phyloP scores from a whole-genome alignment of 179 eudicot genomes.

The Spinacia oleracea region DNA sequence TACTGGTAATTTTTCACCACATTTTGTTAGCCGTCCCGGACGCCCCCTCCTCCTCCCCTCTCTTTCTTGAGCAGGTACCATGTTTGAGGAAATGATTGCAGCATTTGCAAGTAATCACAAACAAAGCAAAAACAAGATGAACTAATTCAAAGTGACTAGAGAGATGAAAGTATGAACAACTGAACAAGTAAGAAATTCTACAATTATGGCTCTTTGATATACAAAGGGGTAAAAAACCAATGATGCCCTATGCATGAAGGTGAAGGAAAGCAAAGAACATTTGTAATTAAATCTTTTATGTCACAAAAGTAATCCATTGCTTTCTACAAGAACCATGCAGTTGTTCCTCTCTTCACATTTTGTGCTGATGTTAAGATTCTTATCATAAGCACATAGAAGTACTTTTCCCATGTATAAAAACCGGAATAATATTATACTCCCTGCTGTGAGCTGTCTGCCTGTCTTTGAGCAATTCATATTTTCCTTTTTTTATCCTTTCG shows the following conservation, averaged over 20 bases:
- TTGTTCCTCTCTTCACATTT: neutral
- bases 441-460: no score
- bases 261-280: conserved; percentile 39
- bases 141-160: no score
- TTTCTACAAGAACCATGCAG: conserved; percentile 12
- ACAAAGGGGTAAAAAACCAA: conserved; percentile 10
- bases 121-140: no score
- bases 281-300: neutral
- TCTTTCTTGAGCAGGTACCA: neutral
- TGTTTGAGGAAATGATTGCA: no score
- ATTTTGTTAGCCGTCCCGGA: neutral
- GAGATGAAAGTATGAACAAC: no score
- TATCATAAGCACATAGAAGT: neutral
- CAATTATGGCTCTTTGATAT: conserved; percentile 7
- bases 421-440: neutral
- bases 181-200: conserved; percentile 21
- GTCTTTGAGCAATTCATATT: no score
- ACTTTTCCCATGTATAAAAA: neutral
- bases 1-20: neutral
- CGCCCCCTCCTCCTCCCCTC: neutral
- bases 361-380: neutral
- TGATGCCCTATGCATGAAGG: conserved; percentile 23
- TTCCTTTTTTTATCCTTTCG: no score
- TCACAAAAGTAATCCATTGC: neutral
- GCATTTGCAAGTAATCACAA: no score